Evolutionary conservation across 2,329 filamentous ascomycete species (phyloP), one percentile per base, ranked within the genome.

Genomic region (Verticillium zaregamsianum): DNA sequence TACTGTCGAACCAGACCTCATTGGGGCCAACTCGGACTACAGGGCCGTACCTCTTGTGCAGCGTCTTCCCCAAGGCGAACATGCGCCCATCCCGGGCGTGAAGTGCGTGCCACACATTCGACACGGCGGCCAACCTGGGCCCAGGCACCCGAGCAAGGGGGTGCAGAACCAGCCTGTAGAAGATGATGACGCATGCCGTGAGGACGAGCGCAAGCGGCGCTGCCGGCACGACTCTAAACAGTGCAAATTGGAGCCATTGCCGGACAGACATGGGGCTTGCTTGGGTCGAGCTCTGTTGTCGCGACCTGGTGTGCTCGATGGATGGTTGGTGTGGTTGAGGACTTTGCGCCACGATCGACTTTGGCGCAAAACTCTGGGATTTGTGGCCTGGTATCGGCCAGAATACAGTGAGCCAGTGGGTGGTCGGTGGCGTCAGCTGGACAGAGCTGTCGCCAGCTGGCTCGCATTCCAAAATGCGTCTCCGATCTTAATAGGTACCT

Each of bases 1-100:
- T 73, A 3, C 76, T 80, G 62, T 80, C 71, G 32, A 84, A 79
- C 79, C 82, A 85, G 6, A 86, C 74, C 66, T 85, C 82, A 37
- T 83, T 77, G 0, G 83, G 83, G 0, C 80, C 80, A 8, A 86
- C 77, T 0, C 83, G 76, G n/a, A 86, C 83, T 2, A 77, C 71
- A 0, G 80, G 76, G 0, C 83, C 83, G 62, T 85, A 84, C 12
- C 62, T 68, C 0, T 66, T 62, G 60, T 85, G 82, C n/a, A 85
- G 64, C 0, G 70, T 73, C 66, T 72, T 76, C 1, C 77, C 79
- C 3, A 85, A 59, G 8, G 70, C 65, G 5, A 73, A 71, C 67
- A 80, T 74, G 2, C 70, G 72, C 0, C 82, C 82, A 39, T 78
- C 73, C 9, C 78, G 73, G 2, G 77, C 76, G 3, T 83, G 76